Evolutionary conservation across 352 stramenopile genomes (phyloP), one percentile per base, ranked within the genome.

Genomic region (Pythium chondricola): DNA sequence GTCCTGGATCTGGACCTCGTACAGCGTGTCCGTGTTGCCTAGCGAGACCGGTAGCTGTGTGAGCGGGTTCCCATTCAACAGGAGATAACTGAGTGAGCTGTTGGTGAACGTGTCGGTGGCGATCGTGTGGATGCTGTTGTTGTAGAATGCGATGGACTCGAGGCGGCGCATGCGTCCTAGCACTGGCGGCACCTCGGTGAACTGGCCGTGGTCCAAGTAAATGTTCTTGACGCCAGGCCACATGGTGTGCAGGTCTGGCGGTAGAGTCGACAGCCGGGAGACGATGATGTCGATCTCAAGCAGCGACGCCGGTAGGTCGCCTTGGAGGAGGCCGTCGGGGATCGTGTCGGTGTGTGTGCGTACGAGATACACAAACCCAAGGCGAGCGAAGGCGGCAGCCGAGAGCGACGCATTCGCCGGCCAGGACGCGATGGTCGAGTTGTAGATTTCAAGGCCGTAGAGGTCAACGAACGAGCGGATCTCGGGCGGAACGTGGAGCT

Each of bases 241-340:
- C 11, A 43, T 21, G 1, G 14, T 2, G 22, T 53, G 0, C 6
- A 65, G 30, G 24, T 61, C 42, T 7, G n/a, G n/a, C 7, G 57
- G 57, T 4, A 65, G 38, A 0, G 25, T 36, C 22, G 45, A 44
- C 3, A 65, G n/a, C n/a, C 53, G 61, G 14, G 57, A 56, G 5
- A 45, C 51, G 26, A 65, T 46, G 13, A 65, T 38, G 20, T 49
- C 36, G 40, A 65, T 57, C 37, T 65, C 51, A 16, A 32, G 11
- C 11, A 65, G 32, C 16, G 38, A 30, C 13, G 33, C 14, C 4
- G 51, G 51, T 6, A 65, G 18, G 16, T 56, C 14, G 3, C 8
- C 24, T 2, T 56, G 43, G 3, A 57, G 30, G 0, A 65, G 27
- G 4, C 26, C 51, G 0, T 17, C n/a, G 6, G 57, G 57, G 3